Conservation (phyloP, 352 stramenopile species). For the Globisporangium spinosum region DNA sequence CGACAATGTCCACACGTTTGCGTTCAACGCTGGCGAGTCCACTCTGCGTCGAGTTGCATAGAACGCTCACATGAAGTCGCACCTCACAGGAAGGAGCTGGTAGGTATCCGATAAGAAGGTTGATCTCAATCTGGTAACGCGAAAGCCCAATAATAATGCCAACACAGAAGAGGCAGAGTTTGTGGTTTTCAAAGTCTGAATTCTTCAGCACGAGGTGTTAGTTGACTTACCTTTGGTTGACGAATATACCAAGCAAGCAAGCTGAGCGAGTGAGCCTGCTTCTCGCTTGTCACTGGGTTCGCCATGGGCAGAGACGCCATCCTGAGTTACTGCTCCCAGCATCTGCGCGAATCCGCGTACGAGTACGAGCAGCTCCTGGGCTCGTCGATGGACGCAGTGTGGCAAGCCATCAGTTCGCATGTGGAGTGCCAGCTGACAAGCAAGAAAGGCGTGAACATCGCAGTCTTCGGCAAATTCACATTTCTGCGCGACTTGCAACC, state of each 20-base stretch:
- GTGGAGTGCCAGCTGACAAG: slow-evolving; percentile 39
- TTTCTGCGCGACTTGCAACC: slow-evolving; percentile 43
- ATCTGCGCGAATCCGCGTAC: slow-evolving; percentile 42
- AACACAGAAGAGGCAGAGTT: not conserved
- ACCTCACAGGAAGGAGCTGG: not conserved
- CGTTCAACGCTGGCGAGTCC: slow-evolving; percentile 22
- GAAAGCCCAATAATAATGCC: not conserved
- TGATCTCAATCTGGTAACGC: not conserved
- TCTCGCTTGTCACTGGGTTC: not conserved
- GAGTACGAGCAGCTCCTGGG: slow-evolving; percentile 64
- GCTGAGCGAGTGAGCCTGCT: not conserved
- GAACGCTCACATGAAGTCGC: not conserved
- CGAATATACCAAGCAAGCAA: slow-evolving; percentile 6
- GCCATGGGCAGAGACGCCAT: slow-evolving; percentile 20
- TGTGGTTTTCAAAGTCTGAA: not conserved
- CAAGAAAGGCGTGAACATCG: slow-evolving; percentile 36
- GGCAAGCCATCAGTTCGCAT: slow-evolving; percentile 33
- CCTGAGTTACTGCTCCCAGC: slow-evolving; percentile 42
- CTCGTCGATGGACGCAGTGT: slow-evolving; percentile 38
- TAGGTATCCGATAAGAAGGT: not conserved
- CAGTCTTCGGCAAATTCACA: slow-evolving; percentile 50
- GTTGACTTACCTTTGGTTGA: slow-evolving; percentile 7
- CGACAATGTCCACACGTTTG: slow-evolving; percentile 43
- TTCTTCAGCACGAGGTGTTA: not conserved
- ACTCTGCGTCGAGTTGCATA: slow-evolving; percentile 9